Percentiles rank a stretch among this genome's conserved stretches.
These are phyloP conservation scores for Ophiostoma tasmaniense DNA, from an alignment of 2,329 filamentous ascomycete species.

Conservation along the genomic window DNA sequence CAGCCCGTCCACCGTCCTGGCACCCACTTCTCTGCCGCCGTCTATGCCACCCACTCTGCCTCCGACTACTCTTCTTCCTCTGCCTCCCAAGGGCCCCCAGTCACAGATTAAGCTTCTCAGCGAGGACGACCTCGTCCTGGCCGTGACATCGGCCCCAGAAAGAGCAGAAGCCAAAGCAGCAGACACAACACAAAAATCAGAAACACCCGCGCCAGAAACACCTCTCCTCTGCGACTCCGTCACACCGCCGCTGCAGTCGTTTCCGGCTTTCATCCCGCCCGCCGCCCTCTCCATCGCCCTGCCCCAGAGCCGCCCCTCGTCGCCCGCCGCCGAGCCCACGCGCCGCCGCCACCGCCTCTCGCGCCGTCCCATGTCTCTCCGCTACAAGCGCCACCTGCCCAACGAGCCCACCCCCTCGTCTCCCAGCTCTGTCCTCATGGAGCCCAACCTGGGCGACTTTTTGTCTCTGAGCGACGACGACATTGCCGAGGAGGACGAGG, in stretches of 20 bases:
- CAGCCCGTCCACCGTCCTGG: conserved; percentile 16
- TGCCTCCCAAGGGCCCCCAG: neutral
- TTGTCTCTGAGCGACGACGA: conserved; percentile 48
- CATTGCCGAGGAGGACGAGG: conserved; percentile 38
- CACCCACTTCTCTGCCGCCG: neutral
- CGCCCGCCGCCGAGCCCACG: conserved; percentile 5
- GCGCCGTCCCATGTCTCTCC: conserved; percentile 16
- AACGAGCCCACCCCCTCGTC: conserved; percentile 21
- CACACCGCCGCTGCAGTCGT: neutral
- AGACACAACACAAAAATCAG: too few species aligned
- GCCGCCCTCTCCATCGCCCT: conserved; percentile 6
- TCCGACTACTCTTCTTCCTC: too few species aligned
- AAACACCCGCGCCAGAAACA: conserved; percentile 1
- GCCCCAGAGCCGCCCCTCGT: conserved; percentile 9
- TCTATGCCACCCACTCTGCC: neutral
- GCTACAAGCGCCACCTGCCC: conserved; percentile 17
- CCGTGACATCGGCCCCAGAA: too few species aligned
- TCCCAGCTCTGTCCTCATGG: conserved; percentile 34
- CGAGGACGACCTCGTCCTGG: conserved; percentile 13
- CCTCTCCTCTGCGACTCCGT: conserved; percentile 1
- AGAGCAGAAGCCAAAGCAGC: too few species aligned
- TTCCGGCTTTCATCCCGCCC: neutral
- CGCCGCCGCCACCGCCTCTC: conserved; percentile 20
- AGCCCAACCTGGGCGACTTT: conserved; percentile 47
- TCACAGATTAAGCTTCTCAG: conserved; percentile 18